Evolutionary conservation across 2,329 filamentous ascomycete species (phyloP).

Genomic region (Trichoderma sp.): DNA sequence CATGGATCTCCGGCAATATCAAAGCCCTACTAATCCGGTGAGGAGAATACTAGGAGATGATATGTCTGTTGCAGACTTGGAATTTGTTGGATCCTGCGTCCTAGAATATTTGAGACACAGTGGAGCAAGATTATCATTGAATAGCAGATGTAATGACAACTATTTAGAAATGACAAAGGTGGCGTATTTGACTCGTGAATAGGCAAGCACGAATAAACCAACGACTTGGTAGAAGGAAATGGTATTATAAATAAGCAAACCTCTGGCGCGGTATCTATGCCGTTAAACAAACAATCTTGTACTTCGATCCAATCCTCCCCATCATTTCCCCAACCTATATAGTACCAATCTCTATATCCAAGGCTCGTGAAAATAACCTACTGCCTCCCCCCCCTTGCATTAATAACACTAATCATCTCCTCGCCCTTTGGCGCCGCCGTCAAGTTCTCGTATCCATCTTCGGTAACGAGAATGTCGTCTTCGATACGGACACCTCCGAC

Average conservation of each 20-base stretch:
- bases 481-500: conserved; percentile 93
- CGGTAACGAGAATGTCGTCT: conserved; percentile 81
- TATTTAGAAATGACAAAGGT: too few relatives aligned
- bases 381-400: conserved; percentile 33
- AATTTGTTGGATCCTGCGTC: too few relatives aligned
- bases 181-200: too few relatives aligned
- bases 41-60: too few relatives aligned
- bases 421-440: conserved; percentile 77
- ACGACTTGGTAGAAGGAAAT: too few relatives aligned
- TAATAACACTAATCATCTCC: conserved; percentile 66
- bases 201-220: too few relatives aligned
- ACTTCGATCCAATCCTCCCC: background rate
- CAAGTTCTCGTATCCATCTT: conserved; percentile 78
- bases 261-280: background rate
- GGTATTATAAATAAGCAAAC: background rate
- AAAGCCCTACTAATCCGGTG: too few relatives aligned
- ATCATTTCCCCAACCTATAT: background rate
- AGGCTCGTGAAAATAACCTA: background rate
- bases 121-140: too few relatives aligned
- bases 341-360: background rate
- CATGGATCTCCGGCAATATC: too few relatives aligned
- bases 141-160: too few relatives aligned
- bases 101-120: too few relatives aligned
- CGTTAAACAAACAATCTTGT: background rate
- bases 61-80: too few relatives aligned